Evolutionary conservation across 2,329 filamentous ascomycete species (phyloP).

Genomic region (Colletotrichum orbiculare): DNA sequence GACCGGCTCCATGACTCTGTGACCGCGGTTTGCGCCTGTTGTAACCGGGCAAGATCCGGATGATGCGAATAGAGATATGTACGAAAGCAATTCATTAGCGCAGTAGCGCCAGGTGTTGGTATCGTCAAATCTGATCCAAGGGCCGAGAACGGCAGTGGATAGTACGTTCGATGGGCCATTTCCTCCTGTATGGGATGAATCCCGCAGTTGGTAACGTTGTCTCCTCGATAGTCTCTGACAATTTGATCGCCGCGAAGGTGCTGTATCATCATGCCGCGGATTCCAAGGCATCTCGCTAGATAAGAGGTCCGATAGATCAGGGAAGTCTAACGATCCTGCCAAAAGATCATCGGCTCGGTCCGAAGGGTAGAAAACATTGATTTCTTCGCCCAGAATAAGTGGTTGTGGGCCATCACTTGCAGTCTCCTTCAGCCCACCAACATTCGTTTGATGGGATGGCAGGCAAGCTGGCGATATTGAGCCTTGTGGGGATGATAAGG

Average conservation of each 20-base stretch:
- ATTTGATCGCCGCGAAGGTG: too few relatives aligned
- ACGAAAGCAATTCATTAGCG: slow-evolving; percentile 25
- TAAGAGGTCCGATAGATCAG: neutral
- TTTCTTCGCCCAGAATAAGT: neutral
- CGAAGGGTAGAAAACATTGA: neutral
- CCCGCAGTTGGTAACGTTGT: neutral
- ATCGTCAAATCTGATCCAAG: slow-evolving; percentile 14
- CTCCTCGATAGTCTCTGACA: neutral
- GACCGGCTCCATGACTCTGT: neutral
- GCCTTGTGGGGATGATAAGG: neutral
- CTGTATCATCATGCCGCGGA: neutral
- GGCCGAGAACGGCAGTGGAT: neutral
- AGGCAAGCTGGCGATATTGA: neutral
- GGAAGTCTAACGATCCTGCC: neutral
- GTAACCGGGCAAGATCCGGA: slow-evolving; percentile 6
- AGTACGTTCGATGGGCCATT: neutral
- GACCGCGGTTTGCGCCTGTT: too few relatives aligned
- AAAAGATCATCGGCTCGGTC: neutral
- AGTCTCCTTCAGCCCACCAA: neutral
- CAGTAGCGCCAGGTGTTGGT: slow-evolving; percentile 15
- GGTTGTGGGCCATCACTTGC: too few relatives aligned
- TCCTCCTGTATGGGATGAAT: neutral
- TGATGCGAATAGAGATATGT: slow-evolving; percentile 17
- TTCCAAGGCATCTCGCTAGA: too few relatives aligned
- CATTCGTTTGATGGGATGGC: neutral